These are phyloP conservation scores for Phalaenopsis equestris DNA, from an alignment of 106 monocot genomes.

Conservation along the genomic window DNA sequence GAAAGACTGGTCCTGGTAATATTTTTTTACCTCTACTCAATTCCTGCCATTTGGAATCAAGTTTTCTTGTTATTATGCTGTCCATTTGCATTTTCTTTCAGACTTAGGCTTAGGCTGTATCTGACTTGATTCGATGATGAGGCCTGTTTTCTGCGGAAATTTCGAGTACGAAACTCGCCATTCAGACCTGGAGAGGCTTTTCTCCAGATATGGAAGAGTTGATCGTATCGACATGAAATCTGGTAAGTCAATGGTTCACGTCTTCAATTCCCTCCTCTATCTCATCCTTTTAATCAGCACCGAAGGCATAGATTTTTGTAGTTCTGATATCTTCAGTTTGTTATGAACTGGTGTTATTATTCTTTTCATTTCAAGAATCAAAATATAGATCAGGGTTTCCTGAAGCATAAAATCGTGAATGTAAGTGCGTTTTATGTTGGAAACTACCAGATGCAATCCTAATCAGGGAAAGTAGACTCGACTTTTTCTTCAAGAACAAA, in stretches of 20 bases:
- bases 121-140: conserved; percentile 26
- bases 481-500: background rate
- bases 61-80: background rate
- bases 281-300: background rate
- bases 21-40: background rate
- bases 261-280: background rate
- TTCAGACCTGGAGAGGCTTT: conserved; percentile 73
- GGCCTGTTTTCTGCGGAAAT: conserved; percentile 79
- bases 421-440: too few relatives aligned
- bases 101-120: background rate
- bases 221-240: conserved; percentile 87
- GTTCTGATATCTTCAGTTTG: background rate
- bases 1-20: background rate
- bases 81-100: background rate
- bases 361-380: too few relatives aligned
- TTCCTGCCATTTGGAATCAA: background rate
- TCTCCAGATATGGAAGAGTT: conserved; percentile 67
- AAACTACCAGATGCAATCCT: too few relatives aligned
- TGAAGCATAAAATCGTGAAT: too few relatives aligned
- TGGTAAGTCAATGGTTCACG: conserved; percentile 20
- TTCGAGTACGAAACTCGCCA: conserved; percentile 78
- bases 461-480: background rate
- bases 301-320: background rate
- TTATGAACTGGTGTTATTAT: background rate
- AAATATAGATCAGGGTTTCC: too few relatives aligned